Conservation (phyloP, 1,284 basidiomycete species). For the Apiotrichum gracile region DNA sequence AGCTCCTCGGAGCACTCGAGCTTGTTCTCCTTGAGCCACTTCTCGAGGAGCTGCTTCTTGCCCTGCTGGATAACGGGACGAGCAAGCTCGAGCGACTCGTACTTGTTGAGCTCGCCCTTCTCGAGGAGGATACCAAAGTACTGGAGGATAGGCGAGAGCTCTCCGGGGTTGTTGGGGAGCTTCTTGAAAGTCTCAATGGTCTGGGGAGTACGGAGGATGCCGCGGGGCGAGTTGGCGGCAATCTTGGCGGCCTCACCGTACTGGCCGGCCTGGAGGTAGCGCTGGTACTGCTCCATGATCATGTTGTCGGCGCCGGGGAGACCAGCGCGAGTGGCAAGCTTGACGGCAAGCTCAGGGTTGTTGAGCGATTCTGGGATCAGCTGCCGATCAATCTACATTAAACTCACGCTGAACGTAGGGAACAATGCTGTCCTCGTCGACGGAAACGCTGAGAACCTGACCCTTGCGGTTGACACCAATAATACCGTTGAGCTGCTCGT, state of each 20-base stretch:
- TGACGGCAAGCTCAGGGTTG: constrained; percentile 97
- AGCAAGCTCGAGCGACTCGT: constrained; percentile 92
- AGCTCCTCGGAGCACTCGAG: constrained; percentile 98
- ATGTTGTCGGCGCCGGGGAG: constrained; percentile 97
- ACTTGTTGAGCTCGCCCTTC: constrained; percentile 95
- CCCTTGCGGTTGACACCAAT: constrained; percentile 99
- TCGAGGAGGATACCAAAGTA: constrained; percentile 98
- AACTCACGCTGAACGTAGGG: constrained; percentile 74
- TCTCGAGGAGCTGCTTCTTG: constrained; percentile 94
- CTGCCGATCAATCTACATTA: too few relatives aligned
- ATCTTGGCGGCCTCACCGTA: constrained; percentile 97
- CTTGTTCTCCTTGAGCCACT: constrained; percentile 99
- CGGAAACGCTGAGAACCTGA: constrained; percentile 92
- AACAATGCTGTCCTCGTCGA: constrained; percentile 93
- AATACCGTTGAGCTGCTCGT: constrained; percentile 90
- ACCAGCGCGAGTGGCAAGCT: constrained; percentile 93
- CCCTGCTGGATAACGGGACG: constrained; percentile 94
- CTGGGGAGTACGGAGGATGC: constrained; percentile 88
- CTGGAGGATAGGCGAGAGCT: constrained; percentile 92
- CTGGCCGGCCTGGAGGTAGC: constrained; percentile 84
- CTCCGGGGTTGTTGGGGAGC: constrained; percentile 82
- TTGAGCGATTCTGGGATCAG: constrained; percentile 65
- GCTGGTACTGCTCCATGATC: constrained; percentile 92
- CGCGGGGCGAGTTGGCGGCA: constrained; percentile 94
- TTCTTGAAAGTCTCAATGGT: constrained; percentile 98